These are phyloP conservation scores for Parasitella parasitica DNA, from an alignment of 371 early-diverging fungal species.

Conservation along the genomic window DNA sequence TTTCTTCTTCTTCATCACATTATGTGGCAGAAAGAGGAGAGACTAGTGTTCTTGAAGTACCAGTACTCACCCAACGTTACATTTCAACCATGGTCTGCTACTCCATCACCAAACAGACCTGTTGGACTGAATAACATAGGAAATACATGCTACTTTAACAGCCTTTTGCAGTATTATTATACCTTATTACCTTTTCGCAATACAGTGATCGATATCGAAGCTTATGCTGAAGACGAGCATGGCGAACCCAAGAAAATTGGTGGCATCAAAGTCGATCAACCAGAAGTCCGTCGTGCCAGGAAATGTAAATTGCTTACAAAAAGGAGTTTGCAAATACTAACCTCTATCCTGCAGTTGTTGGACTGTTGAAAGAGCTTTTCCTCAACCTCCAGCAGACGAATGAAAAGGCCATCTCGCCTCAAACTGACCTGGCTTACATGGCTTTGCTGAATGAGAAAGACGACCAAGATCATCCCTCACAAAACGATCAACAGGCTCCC, in stretches of 20 bases:
- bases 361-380: slow-evolving; percentile 42
- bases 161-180: slow-evolving; percentile 77
- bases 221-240: slow-evolving; percentile 54
- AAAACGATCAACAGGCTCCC: background rate
- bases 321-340: background rate
- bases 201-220: slow-evolving; percentile 55
- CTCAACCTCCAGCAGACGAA: slow-evolving; percentile 32
- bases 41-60: background rate
- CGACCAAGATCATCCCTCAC: background rate
- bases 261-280: slow-evolving; percentile 59
- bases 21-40: background rate
- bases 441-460: slow-evolving; percentile 49
- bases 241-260: slow-evolving; percentile 56
- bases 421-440: slow-evolving; percentile 53
- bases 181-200: slow-evolving; percentile 68
- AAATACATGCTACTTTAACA: slow-evolving; percentile 92
- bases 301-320: slow-evolving; percentile 37
- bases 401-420: slow-evolving; percentile 47
- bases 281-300: slow-evolving; percentile 50
- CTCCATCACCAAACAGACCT: slow-evolving; percentile 36
- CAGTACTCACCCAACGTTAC: background rate
- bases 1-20: background rate
- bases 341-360: slow-evolving; percentile 34
- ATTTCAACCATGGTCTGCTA: background rate
- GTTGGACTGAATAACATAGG: slow-evolving; percentile 84